Evolutionary conservation across 2,329 filamentous ascomycete species (phyloP).

Genomic region (Aspergillus pseudotamarii): DNA sequence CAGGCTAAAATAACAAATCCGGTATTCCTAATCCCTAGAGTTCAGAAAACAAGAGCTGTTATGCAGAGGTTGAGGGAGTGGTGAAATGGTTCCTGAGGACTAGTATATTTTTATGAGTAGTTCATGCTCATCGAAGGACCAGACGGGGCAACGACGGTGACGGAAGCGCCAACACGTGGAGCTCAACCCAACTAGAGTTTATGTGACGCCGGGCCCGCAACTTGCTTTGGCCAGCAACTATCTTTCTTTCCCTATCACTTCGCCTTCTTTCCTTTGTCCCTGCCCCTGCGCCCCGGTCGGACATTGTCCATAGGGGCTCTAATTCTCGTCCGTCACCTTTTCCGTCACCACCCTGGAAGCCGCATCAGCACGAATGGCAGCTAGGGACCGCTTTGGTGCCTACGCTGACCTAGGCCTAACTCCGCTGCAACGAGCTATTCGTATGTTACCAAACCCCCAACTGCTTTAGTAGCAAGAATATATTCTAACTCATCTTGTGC

Average conservation of each 20-base stretch:
- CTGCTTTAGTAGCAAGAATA: not conserved
- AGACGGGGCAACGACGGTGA: not conserved
- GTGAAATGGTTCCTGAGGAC: not conserved
- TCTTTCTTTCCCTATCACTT: not conserved
- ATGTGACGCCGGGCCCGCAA: conserved; percentile 1
- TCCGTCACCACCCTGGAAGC: conserved; percentile 73
- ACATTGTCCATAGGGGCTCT: not conserved
- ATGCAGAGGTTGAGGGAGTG: not conserved
- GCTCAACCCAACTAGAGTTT: not conserved
- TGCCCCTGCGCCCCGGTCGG: not conserved
- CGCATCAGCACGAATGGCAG: conserved; percentile 90
- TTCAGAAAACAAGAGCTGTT: not conserved
- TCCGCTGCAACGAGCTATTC: conserved; percentile 91
- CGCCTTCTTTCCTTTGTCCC: not conserved
- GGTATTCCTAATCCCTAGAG: not conserved
- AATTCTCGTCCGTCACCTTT: conserved; percentile 8
- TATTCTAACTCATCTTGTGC: conserved; percentile 16
- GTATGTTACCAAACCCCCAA: conserved; percentile 43
- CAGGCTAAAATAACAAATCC: not conserved
- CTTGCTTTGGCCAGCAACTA: not conserved
- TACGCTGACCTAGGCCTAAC: conserved; percentile 77
- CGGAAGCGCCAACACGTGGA: conserved; percentile 2
- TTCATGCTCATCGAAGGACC: not conserved
- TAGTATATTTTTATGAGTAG: not conserved
- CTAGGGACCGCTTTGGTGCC: conserved; percentile 88